Percentiles rank a stretch among this genome's conserved stretches.
phyloP scores from a whole-genome alignment of 768 basidiomycete genomes.

The Nidularia sp. region DNA sequence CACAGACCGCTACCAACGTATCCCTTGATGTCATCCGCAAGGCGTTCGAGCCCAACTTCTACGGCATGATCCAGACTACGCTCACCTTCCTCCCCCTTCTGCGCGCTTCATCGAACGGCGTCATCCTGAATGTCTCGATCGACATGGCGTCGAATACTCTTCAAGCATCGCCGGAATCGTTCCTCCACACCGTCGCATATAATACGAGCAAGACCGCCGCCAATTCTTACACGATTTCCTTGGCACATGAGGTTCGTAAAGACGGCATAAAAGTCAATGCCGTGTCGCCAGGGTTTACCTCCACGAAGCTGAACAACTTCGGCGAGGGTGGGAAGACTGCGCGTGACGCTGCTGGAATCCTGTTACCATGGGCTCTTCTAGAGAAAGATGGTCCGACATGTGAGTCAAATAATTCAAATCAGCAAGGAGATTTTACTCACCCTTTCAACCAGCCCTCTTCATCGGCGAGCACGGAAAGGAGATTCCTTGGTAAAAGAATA shows the following conservation, averaged over 20 bases:
- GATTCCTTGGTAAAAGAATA: too few relatives aligned
- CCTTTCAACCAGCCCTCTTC: too few relatives aligned
- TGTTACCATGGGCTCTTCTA: slow-evolving; percentile 35
- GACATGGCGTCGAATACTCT: slow-evolving; percentile 41
- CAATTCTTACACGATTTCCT: slow-evolving; percentile 52
- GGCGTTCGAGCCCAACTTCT: slow-evolving; percentile 39
- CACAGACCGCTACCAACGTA: slow-evolving; percentile 30
- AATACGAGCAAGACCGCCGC: slow-evolving; percentile 73
- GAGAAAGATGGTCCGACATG: slow-evolving; percentile 35
- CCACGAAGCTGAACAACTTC: slow-evolving; percentile 34
- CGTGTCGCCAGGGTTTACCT: slow-evolving; percentile 57
- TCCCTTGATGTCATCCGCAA: slow-evolving; percentile 26
- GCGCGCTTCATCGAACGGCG: slow-evolving; percentile 23
- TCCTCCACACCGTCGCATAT: slow-evolving; percentile 40
- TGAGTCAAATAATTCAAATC: slow-evolving; percentile 12
- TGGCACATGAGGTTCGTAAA: slow-evolving; percentile 58
- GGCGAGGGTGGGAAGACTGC: slow-evolving; percentile 30
- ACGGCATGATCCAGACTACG: slow-evolving; percentile 37
- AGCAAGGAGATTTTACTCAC: too few relatives aligned
- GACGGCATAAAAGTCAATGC: slow-evolving; percentile 56
- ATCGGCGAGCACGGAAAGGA: too few relatives aligned
- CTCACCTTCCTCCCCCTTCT: slow-evolving; percentile 38
- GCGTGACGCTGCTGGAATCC: slow-evolving; percentile 24
- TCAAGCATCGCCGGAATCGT: slow-evolving; percentile 23
- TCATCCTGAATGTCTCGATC: slow-evolving; percentile 36